A percentile compares a stretch with the other conserved stretches of the same genome.
Evolutionary conservation across 1,284 basidiomycete genomes (phyloP).

Genomic region (Neotropicomus parvogracilis): DNA sequence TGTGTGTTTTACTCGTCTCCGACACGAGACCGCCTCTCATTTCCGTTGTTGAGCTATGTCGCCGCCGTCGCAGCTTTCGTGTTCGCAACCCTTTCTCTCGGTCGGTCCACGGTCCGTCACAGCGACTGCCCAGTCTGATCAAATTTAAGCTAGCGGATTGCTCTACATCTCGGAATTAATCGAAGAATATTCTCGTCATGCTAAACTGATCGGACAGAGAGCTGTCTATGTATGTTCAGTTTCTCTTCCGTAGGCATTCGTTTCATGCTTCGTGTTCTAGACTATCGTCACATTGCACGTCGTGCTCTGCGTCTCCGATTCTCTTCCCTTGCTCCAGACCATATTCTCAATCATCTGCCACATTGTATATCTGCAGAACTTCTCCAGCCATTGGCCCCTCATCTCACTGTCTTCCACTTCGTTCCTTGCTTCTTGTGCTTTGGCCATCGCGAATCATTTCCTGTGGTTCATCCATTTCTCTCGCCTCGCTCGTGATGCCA

Average conservation of each 20-base stretch:
- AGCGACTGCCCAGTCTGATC: constrained; percentile 13
- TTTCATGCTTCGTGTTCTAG: constrained; percentile 40
- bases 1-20: constrained; percentile 2
- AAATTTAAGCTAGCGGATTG: constrained; percentile 75
- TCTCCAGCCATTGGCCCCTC: constrained; percentile 82
- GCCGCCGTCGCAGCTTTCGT: constrained; percentile 67
- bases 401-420: constrained; percentile 82
- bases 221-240: constrained; percentile 75
- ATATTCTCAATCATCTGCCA: constrained; percentile 82
- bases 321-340: constrained; percentile 70
- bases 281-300: constrained; percentile 73
- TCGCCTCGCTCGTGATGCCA: constrained; percentile 53
- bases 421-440: constrained; percentile 78
- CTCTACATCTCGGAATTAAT: constrained; percentile 92
- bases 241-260: not conserved
- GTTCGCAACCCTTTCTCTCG: constrained; percentile 78
- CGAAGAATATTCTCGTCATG: constrained; percentile 82
- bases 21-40: not conserved
- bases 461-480: constrained; percentile 94
- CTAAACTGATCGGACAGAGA: constrained; percentile 78
- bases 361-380: constrained; percentile 86
- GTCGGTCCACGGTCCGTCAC: constrained; percentile 37
- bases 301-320: constrained; percentile 76
- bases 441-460: constrained; percentile 88
- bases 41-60: constrained; percentile 48